Evolutionary conservation across 1,284 basidiomycete genomes (phyloP).

Genomic region (Pterula multifida): DNA sequence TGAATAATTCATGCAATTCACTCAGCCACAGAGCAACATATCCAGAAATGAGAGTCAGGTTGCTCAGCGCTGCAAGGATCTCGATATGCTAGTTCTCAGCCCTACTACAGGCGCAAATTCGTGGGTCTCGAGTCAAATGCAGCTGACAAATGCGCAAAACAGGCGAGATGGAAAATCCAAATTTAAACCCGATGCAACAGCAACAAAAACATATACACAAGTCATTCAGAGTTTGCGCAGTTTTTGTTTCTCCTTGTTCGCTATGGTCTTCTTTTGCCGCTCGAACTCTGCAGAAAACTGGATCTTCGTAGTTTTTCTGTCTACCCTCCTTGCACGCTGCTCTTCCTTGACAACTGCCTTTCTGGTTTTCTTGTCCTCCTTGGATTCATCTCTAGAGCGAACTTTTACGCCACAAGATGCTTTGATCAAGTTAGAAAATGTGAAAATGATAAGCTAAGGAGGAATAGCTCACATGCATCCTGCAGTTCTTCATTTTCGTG

Average conservation of each 20-base stretch:
- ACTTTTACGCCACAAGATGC: constrained; percentile 44
- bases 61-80: no score
- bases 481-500: constrained; percentile 11
- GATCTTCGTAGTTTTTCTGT: constrained; percentile 49
- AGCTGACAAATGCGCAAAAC: no score
- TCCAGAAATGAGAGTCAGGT: no score
- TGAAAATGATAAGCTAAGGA: constrained; percentile 17
- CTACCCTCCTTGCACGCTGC: constrained; percentile 58
- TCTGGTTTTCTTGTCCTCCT: constrained; percentile 79
- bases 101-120: no score
- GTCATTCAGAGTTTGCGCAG: neutral
- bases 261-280: neutral
- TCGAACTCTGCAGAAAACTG: neutral
- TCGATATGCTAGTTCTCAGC: no score
- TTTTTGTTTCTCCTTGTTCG: neutral
- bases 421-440: constrained; percentile 18
- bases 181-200: neutral
- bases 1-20: no score
- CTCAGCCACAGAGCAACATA: no score
- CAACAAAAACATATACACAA: neutral
- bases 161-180: neutral
- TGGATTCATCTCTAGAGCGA: constrained; percentile 70
- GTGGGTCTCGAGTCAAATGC: no score
- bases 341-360: constrained; percentile 85
- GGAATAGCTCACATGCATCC: constrained; percentile 25